A percentile compares a stretch with the other conserved stretches of the same genome.
Conservation (phyloP, 2,329 filamentous ascomycete species). For the Alternaria incomplexa region DNA sequence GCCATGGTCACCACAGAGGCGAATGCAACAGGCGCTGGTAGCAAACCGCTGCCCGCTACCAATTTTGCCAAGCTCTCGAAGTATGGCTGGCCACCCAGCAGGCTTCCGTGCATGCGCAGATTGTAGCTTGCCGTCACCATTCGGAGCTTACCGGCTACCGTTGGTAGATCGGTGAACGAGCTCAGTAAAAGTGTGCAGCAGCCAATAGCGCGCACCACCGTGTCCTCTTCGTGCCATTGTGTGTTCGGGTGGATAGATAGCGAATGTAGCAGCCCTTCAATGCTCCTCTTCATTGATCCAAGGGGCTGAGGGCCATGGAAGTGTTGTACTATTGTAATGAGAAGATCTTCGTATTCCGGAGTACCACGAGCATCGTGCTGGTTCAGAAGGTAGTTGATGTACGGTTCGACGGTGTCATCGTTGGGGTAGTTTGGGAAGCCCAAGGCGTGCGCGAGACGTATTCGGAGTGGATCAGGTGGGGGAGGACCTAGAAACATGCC, state of each 20-base stretch:
- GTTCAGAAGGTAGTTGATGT: conserved; percentile 28
- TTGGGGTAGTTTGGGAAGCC: conserved; percentile 14
- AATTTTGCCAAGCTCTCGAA: not conserved
- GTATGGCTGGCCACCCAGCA: not conserved
- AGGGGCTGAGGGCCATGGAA: not conserved
- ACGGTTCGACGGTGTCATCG: conserved; percentile 15
- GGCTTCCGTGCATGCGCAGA: not conserved
- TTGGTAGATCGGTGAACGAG: not conserved
- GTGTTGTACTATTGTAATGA: not conserved
- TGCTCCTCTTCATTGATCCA: not conserved
- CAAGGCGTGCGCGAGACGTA: conserved; percentile 14
- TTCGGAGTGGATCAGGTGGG: not conserved
- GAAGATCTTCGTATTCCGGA: conserved; percentile 8
- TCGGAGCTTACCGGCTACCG: not conserved
- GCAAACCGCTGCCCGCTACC: not conserved
- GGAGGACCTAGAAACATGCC: not conserved
- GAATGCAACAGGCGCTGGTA: not conserved
- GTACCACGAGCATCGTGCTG: conserved; percentile 9
- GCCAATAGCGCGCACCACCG: not conserved
- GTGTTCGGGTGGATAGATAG: not conserved
- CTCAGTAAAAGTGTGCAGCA: not conserved
- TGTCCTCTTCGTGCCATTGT: not conserved
- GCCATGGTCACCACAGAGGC: not conserved
- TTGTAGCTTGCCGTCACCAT: not conserved
- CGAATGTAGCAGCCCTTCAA: not conserved